A percentile compares a stretch with the other conserved stretches of the same genome.
Conservation (phyloP, 164 flowering plant species). For the Piper betle region DNA sequence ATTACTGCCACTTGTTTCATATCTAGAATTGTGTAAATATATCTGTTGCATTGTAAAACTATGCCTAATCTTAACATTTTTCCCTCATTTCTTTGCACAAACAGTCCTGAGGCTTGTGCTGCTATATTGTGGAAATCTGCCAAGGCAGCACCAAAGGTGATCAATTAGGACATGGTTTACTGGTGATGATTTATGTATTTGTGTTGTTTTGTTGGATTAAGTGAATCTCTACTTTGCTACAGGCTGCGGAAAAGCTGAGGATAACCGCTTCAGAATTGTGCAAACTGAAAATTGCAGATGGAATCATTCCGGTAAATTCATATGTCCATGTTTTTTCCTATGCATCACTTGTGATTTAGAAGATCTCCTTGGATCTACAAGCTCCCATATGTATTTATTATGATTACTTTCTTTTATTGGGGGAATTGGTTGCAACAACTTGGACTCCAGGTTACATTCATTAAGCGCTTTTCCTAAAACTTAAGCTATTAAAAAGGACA, state of each 20-base stretch:
- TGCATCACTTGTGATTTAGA: too few relatives aligned
- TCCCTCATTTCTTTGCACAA: conserved; percentile 1
- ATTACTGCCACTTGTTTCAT: too few relatives aligned
- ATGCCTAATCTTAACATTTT: neutral
- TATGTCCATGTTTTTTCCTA: too few relatives aligned
- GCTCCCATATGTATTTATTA: too few relatives aligned
- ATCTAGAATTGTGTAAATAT: too few relatives aligned
- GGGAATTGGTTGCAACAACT: too few relatives aligned
- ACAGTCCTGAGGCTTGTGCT: conserved; percentile 98
- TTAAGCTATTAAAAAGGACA: too few relatives aligned
- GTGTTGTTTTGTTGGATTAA: neutral
- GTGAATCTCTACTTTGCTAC: conserved; percentile 14
- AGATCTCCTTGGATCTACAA: too few relatives aligned
- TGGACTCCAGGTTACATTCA: too few relatives aligned
- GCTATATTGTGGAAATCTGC: conserved; percentile 89
- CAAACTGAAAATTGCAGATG: conserved; percentile 73
- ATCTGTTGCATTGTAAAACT: neutral
- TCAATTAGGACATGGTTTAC: neutral
- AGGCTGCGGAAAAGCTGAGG: conserved; percentile 91
- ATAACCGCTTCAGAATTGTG: conserved; percentile 69
- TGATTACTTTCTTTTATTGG: neutral
- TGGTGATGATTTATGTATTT: neutral
- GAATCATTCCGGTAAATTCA: conserved; percentile 71
- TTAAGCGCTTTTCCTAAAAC: too few relatives aligned
- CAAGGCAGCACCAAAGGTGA: conserved; percentile 88